Conservation (phyloP, 306 rosid species). For the Begonia masoniana region DNA sequence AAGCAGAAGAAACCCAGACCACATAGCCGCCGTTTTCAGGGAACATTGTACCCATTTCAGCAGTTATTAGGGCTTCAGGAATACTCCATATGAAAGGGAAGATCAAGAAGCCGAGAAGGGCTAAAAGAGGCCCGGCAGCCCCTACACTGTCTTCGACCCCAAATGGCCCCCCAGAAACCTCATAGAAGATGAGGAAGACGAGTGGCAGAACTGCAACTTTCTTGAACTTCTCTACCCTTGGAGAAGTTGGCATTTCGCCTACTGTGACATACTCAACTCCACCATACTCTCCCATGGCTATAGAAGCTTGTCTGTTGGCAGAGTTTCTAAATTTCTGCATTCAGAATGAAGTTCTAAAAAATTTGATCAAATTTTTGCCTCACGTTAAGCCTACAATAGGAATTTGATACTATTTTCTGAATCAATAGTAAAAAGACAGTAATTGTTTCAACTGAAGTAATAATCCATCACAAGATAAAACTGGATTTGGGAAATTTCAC, state of each 20-base stretch:
- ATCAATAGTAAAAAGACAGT: too few species aligned
- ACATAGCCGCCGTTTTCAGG: constrained; percentile 91
- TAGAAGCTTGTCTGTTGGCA: constrained; percentile 24
- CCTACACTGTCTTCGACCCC: constrained; percentile 78
- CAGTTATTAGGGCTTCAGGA: constrained; percentile 86
- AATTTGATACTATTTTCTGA: too few species aligned
- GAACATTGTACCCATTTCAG: constrained; percentile 96
- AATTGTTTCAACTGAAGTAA: too few species aligned
- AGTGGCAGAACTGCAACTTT: constrained; percentile 73
- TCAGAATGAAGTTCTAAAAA: not conserved
- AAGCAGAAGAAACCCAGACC: constrained; percentile 82
- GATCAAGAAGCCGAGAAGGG: constrained; percentile 64
- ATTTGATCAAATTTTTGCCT: too few species aligned
- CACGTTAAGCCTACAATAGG: too few species aligned
- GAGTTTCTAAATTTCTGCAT: constrained; percentile 48
- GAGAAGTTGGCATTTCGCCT: constrained; percentile 34
- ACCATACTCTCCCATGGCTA: constrained; percentile 39
- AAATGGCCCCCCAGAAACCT: constrained; percentile 94
- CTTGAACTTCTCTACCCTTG: constrained; percentile 16
- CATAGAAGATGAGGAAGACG: constrained; percentile 85
- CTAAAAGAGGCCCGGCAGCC: constrained; percentile 89
- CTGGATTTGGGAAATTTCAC: too few species aligned
- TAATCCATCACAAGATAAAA: too few species aligned
- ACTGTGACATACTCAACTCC: constrained; percentile 28
- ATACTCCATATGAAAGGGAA: constrained; percentile 88